phyloP scores from a whole-genome alignment of 73 alveolate genomes.

The Effrenium voratum region DNA sequence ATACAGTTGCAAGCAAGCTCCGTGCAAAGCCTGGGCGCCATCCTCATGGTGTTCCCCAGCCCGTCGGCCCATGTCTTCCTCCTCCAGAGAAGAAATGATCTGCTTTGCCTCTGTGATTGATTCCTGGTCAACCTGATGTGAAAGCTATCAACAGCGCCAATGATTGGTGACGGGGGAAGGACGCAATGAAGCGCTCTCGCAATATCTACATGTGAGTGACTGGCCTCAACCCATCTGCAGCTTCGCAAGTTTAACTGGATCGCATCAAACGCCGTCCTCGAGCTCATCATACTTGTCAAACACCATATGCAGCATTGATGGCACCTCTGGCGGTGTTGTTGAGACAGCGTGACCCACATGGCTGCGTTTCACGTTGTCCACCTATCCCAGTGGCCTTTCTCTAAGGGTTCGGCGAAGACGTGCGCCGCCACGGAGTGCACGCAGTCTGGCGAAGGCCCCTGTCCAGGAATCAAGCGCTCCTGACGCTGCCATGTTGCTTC shows the following conservation, averaged over 20 bases:
- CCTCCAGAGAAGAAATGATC: too few relatives aligned
- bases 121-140: too few relatives aligned
- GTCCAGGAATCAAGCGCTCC: slow-evolving; percentile 70
- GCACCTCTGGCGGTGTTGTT: slow-evolving; percentile 37
- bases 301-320: slow-evolving; percentile 88
- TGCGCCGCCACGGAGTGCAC: slow-evolving; percentile 73
- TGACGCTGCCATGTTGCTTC: neutral
- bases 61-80: slow-evolving; percentile 66
- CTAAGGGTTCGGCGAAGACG: slow-evolving; percentile 23
- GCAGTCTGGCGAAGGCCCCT: slow-evolving; percentile 47
- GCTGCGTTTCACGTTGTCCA: neutral
- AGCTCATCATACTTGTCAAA: slow-evolving; percentile 87
- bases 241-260: too few relatives aligned
- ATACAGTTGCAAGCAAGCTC: too few relatives aligned
- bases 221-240: too few relatives aligned
- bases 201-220: too few relatives aligned
- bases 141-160: too few relatives aligned
- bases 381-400: neutral
- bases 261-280: slow-evolving; percentile 60
- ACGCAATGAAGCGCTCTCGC: too few relatives aligned
- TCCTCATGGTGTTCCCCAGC: slow-evolving; percentile 74
- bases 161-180: too few relatives aligned
- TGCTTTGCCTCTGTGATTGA: too few relatives aligned
- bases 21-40: slow-evolving; percentile 16
- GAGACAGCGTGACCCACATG: neutral